Evolutionary conservation across 2,329 filamentous ascomycete genomes (phyloP).

Genomic region (Tolypocladium guangdongense): DNA sequence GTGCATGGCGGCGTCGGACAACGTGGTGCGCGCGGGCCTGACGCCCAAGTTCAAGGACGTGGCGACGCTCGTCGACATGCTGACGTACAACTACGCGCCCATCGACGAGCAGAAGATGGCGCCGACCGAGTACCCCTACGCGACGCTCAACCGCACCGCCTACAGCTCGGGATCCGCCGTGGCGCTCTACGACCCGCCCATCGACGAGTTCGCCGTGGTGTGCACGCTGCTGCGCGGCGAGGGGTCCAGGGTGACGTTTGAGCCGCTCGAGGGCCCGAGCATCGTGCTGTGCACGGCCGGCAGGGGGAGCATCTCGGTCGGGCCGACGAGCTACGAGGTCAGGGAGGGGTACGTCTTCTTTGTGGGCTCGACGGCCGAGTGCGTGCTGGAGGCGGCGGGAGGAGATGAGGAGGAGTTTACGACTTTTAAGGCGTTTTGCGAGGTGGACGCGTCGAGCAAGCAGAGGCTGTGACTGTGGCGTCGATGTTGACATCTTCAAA

Average conservation of each 20-base stretch:
- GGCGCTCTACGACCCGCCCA: slow-evolving; percentile 84
- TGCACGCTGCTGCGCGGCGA: slow-evolving; percentile 61
- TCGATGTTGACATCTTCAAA: neutral
- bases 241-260: slow-evolving; percentile 78
- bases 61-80: slow-evolving; percentile 72
- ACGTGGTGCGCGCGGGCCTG: slow-evolving; percentile 92
- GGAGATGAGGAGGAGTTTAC: slow-evolving; percentile 60
- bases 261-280: slow-evolving; percentile 76
- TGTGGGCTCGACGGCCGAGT: slow-evolving; percentile 78
- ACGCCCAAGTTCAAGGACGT: slow-evolving; percentile 99
- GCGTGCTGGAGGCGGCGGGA: slow-evolving; percentile 59
- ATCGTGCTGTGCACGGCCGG: slow-evolving; percentile 87
- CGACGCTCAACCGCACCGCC: slow-evolving; percentile 65
- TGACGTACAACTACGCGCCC: slow-evolving; percentile 92
- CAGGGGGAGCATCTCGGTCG: slow-evolving; percentile 73
- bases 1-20: slow-evolving; percentile 98
- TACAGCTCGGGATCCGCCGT: slow-evolving; percentile 68
- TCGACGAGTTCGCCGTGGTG: slow-evolving; percentile 90
- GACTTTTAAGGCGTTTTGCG: slow-evolving; percentile 90
- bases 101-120: slow-evolving; percentile 92
- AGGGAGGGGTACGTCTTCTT: slow-evolving; percentile 69
- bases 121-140: slow-evolving; percentile 77
- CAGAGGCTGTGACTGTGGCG: slow-evolving; percentile 14
- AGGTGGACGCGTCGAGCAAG: slow-evolving; percentile 45
- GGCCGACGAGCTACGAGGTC: slow-evolving; percentile 66